Conservation (phyloP, 306 rosid genomes). For the Rubus idaeus region DNA sequence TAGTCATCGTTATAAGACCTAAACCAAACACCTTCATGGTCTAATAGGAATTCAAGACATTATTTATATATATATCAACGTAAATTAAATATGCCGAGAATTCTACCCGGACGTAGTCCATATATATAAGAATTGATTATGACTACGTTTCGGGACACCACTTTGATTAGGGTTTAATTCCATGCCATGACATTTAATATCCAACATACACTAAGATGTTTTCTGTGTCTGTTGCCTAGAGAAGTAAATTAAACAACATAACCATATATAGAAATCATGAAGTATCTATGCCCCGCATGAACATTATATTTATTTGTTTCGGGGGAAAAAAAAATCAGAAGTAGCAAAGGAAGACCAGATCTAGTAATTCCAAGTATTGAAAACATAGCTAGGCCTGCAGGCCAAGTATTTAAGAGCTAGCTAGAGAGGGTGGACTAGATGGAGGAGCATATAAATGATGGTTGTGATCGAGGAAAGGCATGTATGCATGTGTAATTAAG, state of each 20-base stretch:
- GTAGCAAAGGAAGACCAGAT: neutral
- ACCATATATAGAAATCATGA: too few species aligned
- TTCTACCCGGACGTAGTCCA: neutral
- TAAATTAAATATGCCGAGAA: neutral
- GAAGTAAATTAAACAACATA: too few species aligned
- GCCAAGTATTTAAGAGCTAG: conserved; percentile 8
- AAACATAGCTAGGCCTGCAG: neutral
- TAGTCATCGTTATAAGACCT: neutral
- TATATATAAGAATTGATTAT: neutral
- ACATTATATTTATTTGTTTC: neutral
- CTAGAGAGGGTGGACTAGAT: neutral
- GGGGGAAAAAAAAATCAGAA: neutral
- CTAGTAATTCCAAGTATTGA: neutral
- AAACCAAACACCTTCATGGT: neutral
- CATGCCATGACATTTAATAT: neutral
- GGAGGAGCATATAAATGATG: neutral
- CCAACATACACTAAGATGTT: neutral
- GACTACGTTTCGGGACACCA: neutral
- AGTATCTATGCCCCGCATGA: too few species aligned
- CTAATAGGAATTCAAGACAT: neutral
- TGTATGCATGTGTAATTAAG: conserved; percentile 7
- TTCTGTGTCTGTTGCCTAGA: too few species aligned
- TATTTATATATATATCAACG: too few species aligned
- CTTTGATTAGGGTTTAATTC: neutral
- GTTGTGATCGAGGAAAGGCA: neutral